phyloP scores from a whole-genome alignment of 768 basidiomycete species.

The Lyophyllum semitale region DNA sequence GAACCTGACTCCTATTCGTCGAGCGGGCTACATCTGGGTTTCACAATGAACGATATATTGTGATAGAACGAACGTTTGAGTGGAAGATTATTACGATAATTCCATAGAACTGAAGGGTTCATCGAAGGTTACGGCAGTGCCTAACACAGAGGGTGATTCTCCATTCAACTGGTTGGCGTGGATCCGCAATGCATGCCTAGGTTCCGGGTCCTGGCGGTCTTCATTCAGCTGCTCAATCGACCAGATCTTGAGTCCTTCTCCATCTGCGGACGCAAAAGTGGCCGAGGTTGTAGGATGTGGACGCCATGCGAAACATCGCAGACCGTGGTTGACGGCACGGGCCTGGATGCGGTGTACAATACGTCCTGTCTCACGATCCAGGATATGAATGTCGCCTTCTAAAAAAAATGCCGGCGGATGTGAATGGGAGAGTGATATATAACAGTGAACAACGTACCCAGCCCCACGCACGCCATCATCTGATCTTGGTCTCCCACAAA shows the following conservation, averaged over 20 bases:
- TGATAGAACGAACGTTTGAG: background rate
- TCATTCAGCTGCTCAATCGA: background rate
- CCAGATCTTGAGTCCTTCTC: conserved; percentile 10
- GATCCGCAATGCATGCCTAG: background rate
- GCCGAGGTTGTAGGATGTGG: background rate
- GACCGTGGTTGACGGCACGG: conserved; percentile 4
- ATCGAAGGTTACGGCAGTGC: background rate
- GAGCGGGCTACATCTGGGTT: no score
- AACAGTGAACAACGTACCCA: background rate
- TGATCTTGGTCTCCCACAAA: conserved; percentile 12
- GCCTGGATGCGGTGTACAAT: conserved; percentile 1
- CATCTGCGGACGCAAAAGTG: conserved; percentile 5
- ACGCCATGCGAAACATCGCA: conserved; percentile 13
- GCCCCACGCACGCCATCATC: conserved; percentile 10
- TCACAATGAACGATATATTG: no score
- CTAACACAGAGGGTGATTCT: background rate
- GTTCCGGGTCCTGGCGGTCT: background rate
- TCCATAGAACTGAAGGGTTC: background rate
- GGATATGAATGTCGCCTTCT: conserved; percentile 13
- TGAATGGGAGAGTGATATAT: background rate
- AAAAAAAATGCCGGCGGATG: background rate
- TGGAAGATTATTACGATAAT: background rate
- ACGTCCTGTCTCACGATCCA: conserved; percentile 7
- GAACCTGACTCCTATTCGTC: no score
- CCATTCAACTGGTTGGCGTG: background rate